Evolutionary conservation across 225 moss, liverwort and hornwort species (phyloP).

Genomic region (Takakia lepidozioides): DNA sequence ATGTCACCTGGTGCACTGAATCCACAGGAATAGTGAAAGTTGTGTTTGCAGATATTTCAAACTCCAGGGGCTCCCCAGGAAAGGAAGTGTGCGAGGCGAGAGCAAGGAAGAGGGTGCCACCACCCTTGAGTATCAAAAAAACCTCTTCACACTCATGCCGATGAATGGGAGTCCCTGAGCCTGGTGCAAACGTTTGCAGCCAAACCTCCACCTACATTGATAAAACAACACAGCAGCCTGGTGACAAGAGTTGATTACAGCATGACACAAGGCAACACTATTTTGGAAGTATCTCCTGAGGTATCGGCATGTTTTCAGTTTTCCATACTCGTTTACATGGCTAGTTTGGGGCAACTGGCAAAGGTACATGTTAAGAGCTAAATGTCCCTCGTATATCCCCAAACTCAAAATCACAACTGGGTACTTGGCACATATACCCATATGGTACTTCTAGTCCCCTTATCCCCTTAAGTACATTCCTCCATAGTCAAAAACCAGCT

Average conservation of each 20-base stretch:
- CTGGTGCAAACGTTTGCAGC: slow-evolving; percentile 66
- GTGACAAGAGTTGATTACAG: too few relatives aligned
- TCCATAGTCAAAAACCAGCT: too few relatives aligned
- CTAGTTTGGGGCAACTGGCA: too few relatives aligned
- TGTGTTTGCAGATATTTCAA: slow-evolving; percentile 40
- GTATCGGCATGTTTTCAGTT: too few relatives aligned
- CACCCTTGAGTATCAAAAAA: slow-evolving; percentile 56
- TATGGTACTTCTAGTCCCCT: too few relatives aligned
- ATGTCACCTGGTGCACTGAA: slow-evolving; percentile 68
- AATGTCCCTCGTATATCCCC: too few relatives aligned
- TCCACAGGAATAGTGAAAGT: slow-evolving; percentile 60
- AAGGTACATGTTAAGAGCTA: too few relatives aligned
- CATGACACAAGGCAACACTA: too few relatives aligned
- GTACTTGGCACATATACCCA: too few relatives aligned
- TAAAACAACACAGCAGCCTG: background rate
- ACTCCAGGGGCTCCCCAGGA: slow-evolving; percentile 46
- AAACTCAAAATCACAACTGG: too few relatives aligned
- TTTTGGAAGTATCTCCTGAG: too few relatives aligned
- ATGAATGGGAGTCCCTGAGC: slow-evolving; percentile 67
- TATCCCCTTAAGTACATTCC: too few relatives aligned
- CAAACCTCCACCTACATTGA: slow-evolving; percentile 54
- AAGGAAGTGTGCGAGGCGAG: slow-evolving; percentile 9
- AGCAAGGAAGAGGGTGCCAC: slow-evolving; percentile 53
- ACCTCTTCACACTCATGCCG: slow-evolving; percentile 69
- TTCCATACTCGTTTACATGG: background rate